Evolutionary conservation across 257 asterid species (phyloP).

Genomic region (Euphrasia confusa): DNA sequence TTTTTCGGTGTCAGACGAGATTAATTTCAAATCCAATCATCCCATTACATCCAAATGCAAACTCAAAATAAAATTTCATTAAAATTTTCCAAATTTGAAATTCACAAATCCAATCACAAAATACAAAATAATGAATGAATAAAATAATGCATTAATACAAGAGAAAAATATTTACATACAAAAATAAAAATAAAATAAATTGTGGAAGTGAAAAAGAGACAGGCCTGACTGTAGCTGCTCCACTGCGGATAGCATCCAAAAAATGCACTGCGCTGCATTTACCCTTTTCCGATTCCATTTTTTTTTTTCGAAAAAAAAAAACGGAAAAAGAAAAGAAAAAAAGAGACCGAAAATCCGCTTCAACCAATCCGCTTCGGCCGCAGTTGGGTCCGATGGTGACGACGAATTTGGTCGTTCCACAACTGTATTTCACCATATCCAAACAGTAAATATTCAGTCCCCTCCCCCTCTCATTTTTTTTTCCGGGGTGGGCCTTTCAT

Average conservation of each 20-base stretch:
- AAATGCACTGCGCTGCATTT: conserved; percentile 28
- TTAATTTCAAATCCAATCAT: too few species aligned
- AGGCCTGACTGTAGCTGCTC: conserved; percentile 33
- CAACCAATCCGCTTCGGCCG: conserved; percentile 35
- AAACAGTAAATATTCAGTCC: too few species aligned
- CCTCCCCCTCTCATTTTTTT: too few species aligned
- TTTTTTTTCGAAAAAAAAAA: neutral
- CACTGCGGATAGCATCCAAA: conserved; percentile 44
- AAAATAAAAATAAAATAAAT: neutral
- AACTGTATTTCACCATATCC: too few species aligned
- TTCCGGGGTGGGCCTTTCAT: too few species aligned
- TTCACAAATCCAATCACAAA: neutral
- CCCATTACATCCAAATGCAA: too few species aligned
- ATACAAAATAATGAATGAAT: conserved; percentile 5
- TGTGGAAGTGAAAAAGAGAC: conserved; percentile 26
- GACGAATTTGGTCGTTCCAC: conserved; percentile 35
- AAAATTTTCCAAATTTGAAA: neutral
- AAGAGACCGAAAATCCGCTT: conserved; percentile 11
- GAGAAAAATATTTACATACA: neutral
- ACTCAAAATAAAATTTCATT: neutral
- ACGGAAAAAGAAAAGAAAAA: neutral
- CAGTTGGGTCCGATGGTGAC: conserved; percentile 31
- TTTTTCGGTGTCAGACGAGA: too few species aligned
- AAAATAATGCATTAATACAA: neutral
- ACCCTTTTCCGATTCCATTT: conserved; percentile 10